Evolutionary conservation across 192 early-diverging fungal species (phyloP).

Genomic region (Backusella westeae): DNA sequence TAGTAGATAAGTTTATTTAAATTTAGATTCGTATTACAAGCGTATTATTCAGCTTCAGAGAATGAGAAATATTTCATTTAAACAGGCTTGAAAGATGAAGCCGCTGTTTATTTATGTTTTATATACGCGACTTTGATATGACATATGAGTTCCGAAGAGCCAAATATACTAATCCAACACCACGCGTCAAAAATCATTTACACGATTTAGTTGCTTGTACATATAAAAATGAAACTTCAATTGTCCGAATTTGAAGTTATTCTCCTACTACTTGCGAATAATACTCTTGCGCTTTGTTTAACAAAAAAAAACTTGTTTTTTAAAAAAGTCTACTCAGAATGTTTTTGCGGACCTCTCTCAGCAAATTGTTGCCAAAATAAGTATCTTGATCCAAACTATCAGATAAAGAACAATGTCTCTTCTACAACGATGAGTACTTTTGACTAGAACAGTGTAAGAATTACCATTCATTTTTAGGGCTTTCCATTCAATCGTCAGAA

Average conservation of each 20-base stretch:
- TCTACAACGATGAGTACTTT: background rate
- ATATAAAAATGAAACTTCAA: background rate
- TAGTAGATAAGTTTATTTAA: too few species aligned
- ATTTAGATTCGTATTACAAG: too few species aligned
- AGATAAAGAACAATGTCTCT: too few species aligned
- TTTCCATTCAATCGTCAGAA: background rate
- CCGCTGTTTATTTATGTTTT: too few species aligned
- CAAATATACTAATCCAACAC: background rate
- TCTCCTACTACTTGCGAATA: background rate
- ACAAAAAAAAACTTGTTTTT: background rate
- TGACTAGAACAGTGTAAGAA: background rate
- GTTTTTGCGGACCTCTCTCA: background rate
- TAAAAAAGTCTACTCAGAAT: background rate
- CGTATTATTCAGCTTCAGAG: too few species aligned
- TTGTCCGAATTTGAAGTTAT: background rate
- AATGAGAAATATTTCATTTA: too few species aligned
- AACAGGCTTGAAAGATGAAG: too few species aligned
- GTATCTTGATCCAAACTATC: too few species aligned
- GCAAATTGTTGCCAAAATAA: too few species aligned
- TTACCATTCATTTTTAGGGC: background rate
- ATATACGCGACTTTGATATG: too few species aligned
- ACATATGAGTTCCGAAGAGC: too few species aligned
- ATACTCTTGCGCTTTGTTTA: background rate
- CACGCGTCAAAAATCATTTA: background rate
- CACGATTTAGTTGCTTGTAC: background rate